These are phyloP conservation scores for Podaxis rugospora DNA, from an alignment of 768 basidiomycete genomes.

Conservation along the genomic window DNA sequence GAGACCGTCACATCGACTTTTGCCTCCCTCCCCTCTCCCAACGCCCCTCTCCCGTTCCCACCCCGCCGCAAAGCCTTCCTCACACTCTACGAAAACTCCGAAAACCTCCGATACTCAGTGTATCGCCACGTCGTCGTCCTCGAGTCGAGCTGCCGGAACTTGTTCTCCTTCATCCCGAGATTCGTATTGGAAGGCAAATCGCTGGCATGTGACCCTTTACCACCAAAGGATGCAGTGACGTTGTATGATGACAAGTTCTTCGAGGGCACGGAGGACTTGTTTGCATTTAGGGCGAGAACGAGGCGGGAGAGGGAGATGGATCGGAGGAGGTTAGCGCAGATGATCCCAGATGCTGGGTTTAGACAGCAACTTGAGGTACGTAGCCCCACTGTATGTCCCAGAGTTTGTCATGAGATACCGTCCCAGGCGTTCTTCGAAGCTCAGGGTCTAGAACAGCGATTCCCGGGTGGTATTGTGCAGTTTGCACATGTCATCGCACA, in stretches of 20 bases:
- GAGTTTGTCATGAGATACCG: background rate
- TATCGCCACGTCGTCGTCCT: constrained; percentile 79
- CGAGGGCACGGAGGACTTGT: constrained; percentile 50
- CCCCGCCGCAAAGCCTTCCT: constrained; percentile 29
- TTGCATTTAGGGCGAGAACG: constrained; percentile 32
- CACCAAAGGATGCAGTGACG: constrained; percentile 58
- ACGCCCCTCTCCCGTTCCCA: constrained; percentile 24
- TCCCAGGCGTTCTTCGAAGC: constrained; percentile 51
- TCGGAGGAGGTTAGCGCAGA: constrained; percentile 47
- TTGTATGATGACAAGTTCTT: constrained; percentile 78
- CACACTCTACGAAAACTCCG: constrained; percentile 30
- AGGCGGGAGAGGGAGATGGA: constrained; percentile 38
- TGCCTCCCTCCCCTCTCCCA: constrained; percentile 27
- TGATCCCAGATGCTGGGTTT: constrained; percentile 55
- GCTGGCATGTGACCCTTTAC: constrained; percentile 83
- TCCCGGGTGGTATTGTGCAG: constrained; percentile 64
- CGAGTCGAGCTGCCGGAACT: constrained; percentile 46
- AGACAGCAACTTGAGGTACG: constrained; percentile 53
- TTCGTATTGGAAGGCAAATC: constrained; percentile 46
- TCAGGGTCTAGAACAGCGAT: constrained; percentile 47
- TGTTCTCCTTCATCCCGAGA: constrained; percentile 71
- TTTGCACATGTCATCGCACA: constrained; percentile 55
- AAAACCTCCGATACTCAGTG: constrained; percentile 44
- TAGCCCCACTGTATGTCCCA: background rate
- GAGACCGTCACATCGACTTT: constrained; percentile 46